A percentile compares a stretch with the other conserved stretches of the same genome.
These are phyloP conservation scores for Metarhizium humberi DNA, from an alignment of 2,329 filamentous ascomycete genomes.

Conservation along the genomic window DNA sequence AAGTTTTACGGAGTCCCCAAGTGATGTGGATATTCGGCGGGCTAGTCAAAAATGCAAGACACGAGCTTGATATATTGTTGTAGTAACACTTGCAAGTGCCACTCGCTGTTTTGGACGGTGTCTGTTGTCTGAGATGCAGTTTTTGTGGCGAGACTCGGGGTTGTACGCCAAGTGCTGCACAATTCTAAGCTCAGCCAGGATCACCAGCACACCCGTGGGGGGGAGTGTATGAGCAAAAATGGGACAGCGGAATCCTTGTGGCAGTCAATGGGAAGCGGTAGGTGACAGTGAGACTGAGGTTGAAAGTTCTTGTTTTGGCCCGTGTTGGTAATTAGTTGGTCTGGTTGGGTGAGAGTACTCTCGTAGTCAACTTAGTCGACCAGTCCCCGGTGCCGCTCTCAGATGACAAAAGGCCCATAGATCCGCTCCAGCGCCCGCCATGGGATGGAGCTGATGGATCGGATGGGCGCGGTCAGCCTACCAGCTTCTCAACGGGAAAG, in stretches of 20 bases:
- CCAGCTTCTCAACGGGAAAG: neutral
- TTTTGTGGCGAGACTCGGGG: neutral
- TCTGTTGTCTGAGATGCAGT: neutral
- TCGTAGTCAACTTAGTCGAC: neutral
- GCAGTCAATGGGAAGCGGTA: neutral
- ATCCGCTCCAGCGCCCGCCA: neutral
- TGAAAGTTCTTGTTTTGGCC: neutral
- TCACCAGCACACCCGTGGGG: neutral
- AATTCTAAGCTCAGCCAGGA: neutral
- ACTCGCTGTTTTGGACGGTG: neutral
- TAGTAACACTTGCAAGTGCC: neutral
- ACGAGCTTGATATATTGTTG: neutral
- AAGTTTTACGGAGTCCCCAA: neutral
- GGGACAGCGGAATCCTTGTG: neutral
- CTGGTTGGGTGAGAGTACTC: neutral
- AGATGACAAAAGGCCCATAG: neutral
- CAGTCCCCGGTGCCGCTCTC: neutral
- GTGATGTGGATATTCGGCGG: neutral
- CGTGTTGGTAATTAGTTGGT: neutral
- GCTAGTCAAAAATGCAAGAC: neutral
- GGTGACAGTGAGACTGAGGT: neutral
- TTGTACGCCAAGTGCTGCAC: neutral
- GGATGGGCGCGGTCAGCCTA: neutral
- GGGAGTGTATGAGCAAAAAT: neutral
- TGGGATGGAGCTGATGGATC: neutral